These are phyloP conservation scores for Russula sp. DNA, from an alignment of 768 basidiomycete genomes.

Conservation along the genomic window DNA sequence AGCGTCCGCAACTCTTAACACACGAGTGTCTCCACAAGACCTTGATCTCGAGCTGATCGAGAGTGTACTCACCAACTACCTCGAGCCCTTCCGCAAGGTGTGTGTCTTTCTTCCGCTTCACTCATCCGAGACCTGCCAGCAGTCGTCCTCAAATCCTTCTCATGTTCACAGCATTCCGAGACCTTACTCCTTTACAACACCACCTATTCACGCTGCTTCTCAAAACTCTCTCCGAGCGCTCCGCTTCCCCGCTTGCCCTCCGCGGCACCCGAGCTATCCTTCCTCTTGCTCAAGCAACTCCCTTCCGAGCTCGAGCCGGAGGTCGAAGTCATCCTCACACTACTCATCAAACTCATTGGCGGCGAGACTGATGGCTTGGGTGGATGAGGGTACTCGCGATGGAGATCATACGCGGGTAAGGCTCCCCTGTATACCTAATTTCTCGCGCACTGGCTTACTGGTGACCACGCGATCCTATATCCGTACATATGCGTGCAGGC, in stretches of 20 bases:
- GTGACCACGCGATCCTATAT: too few species aligned
- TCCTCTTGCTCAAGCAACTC: conserved; percentile 90
- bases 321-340: too few species aligned
- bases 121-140: neutral
- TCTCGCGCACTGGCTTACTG: too few species aligned
- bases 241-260: conserved; percentile 81
- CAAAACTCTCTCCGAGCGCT: conserved; percentile 75
- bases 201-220: conserved; percentile 89
- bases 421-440: too few species aligned
- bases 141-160: neutral
- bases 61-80: conserved; percentile 90
- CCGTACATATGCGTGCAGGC: too few species aligned
- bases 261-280: conserved; percentile 92
- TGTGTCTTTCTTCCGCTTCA: conserved; percentile 34
- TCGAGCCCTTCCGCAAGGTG: conserved; percentile 80
- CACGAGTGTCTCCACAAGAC: conserved; percentile 85
- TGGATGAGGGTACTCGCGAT: too few species aligned
- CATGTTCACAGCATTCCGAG: conserved; percentile 63
- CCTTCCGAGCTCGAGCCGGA: too few species aligned
- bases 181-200: conserved; percentile 78
- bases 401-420: too few species aligned
- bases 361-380: too few species aligned
- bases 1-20: conserved; percentile 59
- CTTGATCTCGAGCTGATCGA: conserved; percentile 90
- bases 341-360: too few species aligned